Base-by-base conservation (phyloP, 257 asterid genomes). In the Anisodus tanguticus region DNA sequence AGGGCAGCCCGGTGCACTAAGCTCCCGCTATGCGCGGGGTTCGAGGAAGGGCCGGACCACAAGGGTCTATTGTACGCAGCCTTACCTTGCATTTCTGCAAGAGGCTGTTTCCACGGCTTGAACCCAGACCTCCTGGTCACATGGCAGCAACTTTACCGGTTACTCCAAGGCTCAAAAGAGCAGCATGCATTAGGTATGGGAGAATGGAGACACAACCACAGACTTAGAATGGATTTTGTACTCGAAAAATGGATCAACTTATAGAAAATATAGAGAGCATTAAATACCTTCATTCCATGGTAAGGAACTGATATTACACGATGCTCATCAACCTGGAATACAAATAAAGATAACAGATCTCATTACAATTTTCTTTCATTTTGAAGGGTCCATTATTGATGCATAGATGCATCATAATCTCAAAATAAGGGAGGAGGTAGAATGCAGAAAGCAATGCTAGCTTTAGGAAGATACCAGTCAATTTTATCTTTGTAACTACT, bases 241-340 rank as follows among this genome's bases (percentile, higher is more conserved):
- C 64, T 77, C 13, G 15, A 77, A 53, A 53, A 77, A 77, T 54
- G 63, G 8, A 53, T 7, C 82, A 26, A 53, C 26, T 77, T 77
- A 53, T 15, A 8, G 31, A 77, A 77, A 53, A 53, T 53, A 68
- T 79, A 53, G 49, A 82, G 82, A 84, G 83, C 49, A 84, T 64
- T 81, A 78, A 87, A 79, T 94, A 95, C 99, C 99, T 94, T 93
- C 90, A 94, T 95, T 71, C 97, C 91, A 53, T 89, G 92, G 92
- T 94, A 95, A 71, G 99, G 97, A 88, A 95, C 90, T 84, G 98
- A 86, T 82, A 90, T 83, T 82, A 94, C 88, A 63, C 99, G 98
- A 83, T 94, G 94, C 84, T 95, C 97, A 55, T 95, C 98, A 80
- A 94, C 99, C 99, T 95, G 93, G 85, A 87, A 84, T 79, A 49